Conservation (phyloP, 2,329 filamentous ascomycete genomes). For the Dothistroma pini region DNA sequence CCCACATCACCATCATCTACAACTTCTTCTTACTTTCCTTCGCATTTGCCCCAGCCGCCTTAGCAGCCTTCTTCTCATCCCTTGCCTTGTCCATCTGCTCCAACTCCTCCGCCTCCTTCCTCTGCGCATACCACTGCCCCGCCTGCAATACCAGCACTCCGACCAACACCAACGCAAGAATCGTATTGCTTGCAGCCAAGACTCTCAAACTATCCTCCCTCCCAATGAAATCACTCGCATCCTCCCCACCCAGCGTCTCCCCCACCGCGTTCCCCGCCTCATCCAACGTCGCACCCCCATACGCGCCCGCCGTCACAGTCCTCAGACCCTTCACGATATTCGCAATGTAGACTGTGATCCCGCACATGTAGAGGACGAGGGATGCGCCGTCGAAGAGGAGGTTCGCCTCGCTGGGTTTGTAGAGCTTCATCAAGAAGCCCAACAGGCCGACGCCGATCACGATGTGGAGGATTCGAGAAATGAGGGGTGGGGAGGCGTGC, state of each 20-base stretch:
- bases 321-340: conserved; percentile 96
- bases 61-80: conserved; percentile 46
- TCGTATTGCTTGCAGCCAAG: conserved; percentile 90
- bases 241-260: conserved; percentile 43
- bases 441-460: conserved; percentile 81
- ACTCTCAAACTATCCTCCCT: conserved; percentile 89
- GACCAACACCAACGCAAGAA: conserved; percentile 84
- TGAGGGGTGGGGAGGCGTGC: conserved; percentile 85
- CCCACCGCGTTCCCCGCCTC: conserved; percentile 37
- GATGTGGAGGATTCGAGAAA: conserved; percentile 90
- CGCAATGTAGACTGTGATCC: conserved; percentile 86
- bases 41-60: conserved; percentile 34
- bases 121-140: conserved; percentile 97
- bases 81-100: conserved; percentile 59
- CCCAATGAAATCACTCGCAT: conserved; percentile 65
- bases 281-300: conserved; percentile 45
- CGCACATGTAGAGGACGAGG: conserved; percentile 73
- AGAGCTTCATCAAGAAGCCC: conserved; percentile 91
- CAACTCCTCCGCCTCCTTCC: conserved; percentile 80
- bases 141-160: conserved; percentile 91
- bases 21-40: conserved; percentile 30
- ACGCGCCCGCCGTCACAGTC: conserved; percentile 71
- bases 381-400: conserved; percentile 84
- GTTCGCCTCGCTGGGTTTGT: conserved; percentile 89
- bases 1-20: conserved; percentile 17